A percentile compares a stretch with the other conserved stretches of the same genome.
phyloP scores from a whole-genome alignment of 2,329 filamentous ascomycete species.

The Xylaria hypoxylon region DNA sequence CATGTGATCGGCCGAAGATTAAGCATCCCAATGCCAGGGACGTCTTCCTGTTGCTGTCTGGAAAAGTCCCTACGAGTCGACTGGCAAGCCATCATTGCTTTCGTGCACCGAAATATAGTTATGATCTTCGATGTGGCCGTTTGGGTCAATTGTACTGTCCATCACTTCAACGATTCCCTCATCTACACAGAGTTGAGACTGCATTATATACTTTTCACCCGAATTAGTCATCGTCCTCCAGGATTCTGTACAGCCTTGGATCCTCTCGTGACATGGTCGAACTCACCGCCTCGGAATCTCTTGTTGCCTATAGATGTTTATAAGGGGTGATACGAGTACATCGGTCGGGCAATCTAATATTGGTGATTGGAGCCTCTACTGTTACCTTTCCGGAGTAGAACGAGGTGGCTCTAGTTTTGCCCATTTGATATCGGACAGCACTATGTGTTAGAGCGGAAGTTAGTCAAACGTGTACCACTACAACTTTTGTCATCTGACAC shows the following conservation, averaged over 20 bases:
- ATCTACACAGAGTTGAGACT: neutral
- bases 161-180: neutral
- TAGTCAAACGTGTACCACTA: constrained; percentile 30
- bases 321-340: constrained; percentile 13
- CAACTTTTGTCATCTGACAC: constrained; percentile 30
- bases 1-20: constrained; percentile 29
- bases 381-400: constrained; percentile 23
- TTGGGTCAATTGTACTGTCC: neutral
- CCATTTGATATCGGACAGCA: constrained; percentile 29
- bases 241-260: constrained; percentile 18
- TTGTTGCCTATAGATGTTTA: constrained; percentile 13
- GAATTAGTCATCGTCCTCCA: neutral
- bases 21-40: constrained; percentile 31
- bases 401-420: constrained; percentile 22
- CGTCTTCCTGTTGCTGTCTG: constrained; percentile 22
- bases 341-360: constrained; percentile 22
- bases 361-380: constrained; percentile 24
- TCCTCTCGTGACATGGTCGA: neutral
- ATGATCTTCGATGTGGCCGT: neutral
- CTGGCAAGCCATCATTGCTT: constrained; percentile 27
- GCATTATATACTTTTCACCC: constrained; percentile 30
- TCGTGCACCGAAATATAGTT: neutral
- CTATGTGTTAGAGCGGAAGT: constrained; percentile 19
- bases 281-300: constrained; percentile 26
- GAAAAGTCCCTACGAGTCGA: constrained; percentile 16